These are phyloP conservation scores for Oryza meyeriana DNA, from an alignment of 176 grass and related monocot species.

Conservation along the genomic window DNA sequence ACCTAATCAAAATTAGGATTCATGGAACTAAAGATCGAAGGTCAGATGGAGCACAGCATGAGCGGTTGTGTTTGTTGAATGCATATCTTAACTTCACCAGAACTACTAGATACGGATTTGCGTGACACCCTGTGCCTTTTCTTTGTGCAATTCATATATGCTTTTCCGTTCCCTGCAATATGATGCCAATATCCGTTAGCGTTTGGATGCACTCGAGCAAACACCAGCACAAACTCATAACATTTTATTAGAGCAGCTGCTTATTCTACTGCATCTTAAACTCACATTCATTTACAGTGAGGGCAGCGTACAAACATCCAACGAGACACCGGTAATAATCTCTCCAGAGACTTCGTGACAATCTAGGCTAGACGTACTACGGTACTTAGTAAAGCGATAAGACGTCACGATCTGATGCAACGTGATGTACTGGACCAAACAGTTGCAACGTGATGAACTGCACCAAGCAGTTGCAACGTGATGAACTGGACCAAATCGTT, in stretches of 20 bases:
- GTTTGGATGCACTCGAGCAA: neutral
- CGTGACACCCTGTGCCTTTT: neutral
- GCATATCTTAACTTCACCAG: neutral
- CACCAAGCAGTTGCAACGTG: neutral
- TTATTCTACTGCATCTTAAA: neutral
- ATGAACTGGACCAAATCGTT: neutral
- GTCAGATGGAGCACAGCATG: neutral
- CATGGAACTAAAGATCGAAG: neutral
- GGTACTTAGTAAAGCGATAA: too few relatives aligned
- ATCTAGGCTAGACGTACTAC: too few relatives aligned
- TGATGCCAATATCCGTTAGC: neutral
- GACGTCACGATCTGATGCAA: too few relatives aligned
- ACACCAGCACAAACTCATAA: neutral
- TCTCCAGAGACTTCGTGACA: too few relatives aligned
- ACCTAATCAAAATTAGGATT: conserved; percentile 8
- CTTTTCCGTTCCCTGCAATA: neutral
- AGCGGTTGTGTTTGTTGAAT: conserved; percentile 10
- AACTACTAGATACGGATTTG: neutral
- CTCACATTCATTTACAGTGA: neutral
- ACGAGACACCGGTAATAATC: too few relatives aligned
- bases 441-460: too few relatives aligned
- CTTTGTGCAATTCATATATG: neutral
- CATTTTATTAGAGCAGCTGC: neutral
- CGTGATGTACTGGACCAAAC: too few relatives aligned
- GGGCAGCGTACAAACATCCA: neutral